Conservation (phyloP, 2,329 filamentous ascomycete species). For the Venturia pyrina region DNA sequence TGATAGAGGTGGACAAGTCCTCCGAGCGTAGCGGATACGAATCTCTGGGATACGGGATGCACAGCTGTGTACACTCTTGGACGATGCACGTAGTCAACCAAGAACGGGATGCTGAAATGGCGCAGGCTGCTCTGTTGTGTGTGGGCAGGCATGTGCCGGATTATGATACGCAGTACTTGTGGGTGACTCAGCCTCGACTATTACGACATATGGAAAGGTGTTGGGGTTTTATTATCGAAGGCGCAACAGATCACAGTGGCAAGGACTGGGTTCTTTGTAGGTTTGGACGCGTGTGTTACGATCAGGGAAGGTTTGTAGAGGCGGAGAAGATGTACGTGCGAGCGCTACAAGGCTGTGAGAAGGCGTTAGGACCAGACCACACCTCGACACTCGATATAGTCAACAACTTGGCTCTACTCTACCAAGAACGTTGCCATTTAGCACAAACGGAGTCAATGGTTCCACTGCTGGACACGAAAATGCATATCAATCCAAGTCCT, state of each 20-base stretch:
- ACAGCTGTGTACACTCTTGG: slow-evolving; percentile 28
- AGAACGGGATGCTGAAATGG: slow-evolving; percentile 15
- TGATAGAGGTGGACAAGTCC: slow-evolving; percentile 19
- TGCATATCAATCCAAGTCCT: no score
- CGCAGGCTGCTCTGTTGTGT: slow-evolving; percentile 16
- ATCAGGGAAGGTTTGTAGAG: slow-evolving; percentile 9
- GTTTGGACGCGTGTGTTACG: background rate
- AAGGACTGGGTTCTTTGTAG: background rate
- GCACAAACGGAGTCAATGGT: no score
- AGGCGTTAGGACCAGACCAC: background rate
- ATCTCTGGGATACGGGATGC: slow-evolving; percentile 23
- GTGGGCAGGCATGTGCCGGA: slow-evolving; percentile 16
- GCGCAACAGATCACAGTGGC: background rate
- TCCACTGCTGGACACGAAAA: no score
- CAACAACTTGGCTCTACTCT: no score
- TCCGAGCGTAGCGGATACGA: slow-evolving; percentile 10
- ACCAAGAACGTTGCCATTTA: no score
- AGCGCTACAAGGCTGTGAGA: slow-evolving; percentile 7
- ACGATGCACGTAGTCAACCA: slow-evolving; percentile 20
- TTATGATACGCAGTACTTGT: slow-evolving; percentile 14
- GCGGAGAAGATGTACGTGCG: slow-evolving; percentile 12
- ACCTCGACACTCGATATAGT: background rate
- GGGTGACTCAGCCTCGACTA: slow-evolving; percentile 18
- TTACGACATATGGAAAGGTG: slow-evolving; percentile 16
- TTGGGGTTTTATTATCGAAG: slow-evolving; percentile 6